A percentile compares a stretch with the other conserved stretches of the same genome.
Evolutionary conservation across 2,329 filamentous ascomycete species (phyloP).

Genomic region (Diaporthe capsici): DNA sequence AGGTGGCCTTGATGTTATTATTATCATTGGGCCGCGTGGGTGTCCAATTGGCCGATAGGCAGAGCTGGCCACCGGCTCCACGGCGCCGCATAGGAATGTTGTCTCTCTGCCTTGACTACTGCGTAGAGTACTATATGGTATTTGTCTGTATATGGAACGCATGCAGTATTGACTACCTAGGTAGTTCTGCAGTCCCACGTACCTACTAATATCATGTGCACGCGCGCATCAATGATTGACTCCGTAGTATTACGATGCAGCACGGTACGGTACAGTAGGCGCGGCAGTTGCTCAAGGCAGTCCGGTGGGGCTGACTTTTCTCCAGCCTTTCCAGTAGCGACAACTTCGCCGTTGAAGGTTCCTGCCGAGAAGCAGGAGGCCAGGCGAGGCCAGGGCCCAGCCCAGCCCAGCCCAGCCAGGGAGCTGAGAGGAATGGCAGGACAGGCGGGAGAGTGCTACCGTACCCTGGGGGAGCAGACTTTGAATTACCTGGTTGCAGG

Average conservation of each 20-base stretch:
- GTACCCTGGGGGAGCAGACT: slow-evolving; percentile 4
- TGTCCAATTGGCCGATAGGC: slow-evolving; percentile 15
- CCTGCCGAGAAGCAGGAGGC: not conserved
- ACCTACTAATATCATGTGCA: not conserved
- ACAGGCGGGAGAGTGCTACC: slow-evolving; percentile 4
- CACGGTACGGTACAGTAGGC: not conserved
- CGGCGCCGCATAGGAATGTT: not conserved
- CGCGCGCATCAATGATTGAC: not conserved
- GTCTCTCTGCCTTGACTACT: not conserved
- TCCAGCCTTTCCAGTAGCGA: not conserved
- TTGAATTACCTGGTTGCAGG: slow-evolving; percentile 7
- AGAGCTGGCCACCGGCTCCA: not conserved
- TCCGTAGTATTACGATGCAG: not conserved
- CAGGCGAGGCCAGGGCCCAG: not conserved
- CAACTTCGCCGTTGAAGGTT: not conserved
- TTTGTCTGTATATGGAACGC: not conserved
- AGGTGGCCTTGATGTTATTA: slow-evolving; percentile 21
- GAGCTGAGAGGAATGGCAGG: not conserved
- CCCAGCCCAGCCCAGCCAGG: not conserved
- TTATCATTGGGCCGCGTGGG: slow-evolving; percentile 16
- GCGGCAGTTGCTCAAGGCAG: not conserved
- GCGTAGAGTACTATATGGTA: slow-evolving; percentile 6
- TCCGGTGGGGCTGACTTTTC: not conserved
- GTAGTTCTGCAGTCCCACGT: not conserved
- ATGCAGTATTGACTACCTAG: not conserved